Evolutionary conservation across 805 yeast genomes (phyloP), one percentile per base, ranked within the genome.

Genomic region (Kodamaea fukazawae): DNA sequence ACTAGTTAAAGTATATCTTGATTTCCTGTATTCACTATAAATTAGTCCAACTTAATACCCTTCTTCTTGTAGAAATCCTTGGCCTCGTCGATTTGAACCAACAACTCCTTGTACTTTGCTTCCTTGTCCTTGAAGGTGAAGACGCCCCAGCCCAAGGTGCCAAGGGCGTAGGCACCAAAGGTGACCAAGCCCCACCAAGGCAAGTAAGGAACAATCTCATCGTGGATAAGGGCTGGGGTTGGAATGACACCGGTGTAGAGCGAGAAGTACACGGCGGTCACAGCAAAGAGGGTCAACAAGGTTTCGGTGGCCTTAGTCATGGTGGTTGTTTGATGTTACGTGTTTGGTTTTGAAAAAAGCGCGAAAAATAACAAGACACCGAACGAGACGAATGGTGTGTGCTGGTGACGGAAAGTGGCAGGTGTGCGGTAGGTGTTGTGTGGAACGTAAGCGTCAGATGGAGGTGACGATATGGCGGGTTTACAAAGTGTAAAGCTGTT

Each of bases 271-370:
- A 79, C 55, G 2, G 82, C 73, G 4, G 73, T 55, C n/a, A 70
- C 51, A 15, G 74, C 64, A 45, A 72, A 70, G 20, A 72, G 47
- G 4, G 75, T 61, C 43, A 73, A 58, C 18, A 65, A 67, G 7
- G 86, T 68, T 53, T 83, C 84, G 15, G 81, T 73, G 40, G 86
- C 85, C 57, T 78, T 81, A 26, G 87, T 79, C 89, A 82, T 82
- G 29, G 22, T 34, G 25, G 16, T n/a, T 29, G 18, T 28, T n/a
- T 13, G 15, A 14, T 20, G 23, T 32, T n/a, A 13, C 38, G 33
- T 28, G 38, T 35, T 35, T 26, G 22, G 8, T 17, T n/a, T 11
- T 20, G 28, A 34, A 26, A 25, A 26, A 34, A 15, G 22, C 36
- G 18, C 23, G 15, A 7, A n/a, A 30, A 30, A 16, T 15, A 20